A percentile compares a stretch with the other conserved stretches of the same genome.
Evolutionary conservation across 2,329 filamentous ascomycete species (phyloP).

Genomic region (Fusarium cyanostomum): DNA sequence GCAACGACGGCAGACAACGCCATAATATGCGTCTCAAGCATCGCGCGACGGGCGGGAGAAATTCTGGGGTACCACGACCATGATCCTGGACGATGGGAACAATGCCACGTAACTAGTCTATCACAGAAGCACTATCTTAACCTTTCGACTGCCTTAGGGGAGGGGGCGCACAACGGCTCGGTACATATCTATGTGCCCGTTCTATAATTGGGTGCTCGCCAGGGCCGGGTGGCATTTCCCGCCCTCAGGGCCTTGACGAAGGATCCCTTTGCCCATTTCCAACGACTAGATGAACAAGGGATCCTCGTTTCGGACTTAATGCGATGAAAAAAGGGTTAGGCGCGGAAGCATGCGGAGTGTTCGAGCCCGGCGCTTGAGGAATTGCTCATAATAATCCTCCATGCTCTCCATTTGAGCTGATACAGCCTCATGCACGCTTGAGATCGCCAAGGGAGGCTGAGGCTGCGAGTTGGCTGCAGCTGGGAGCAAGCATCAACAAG

Average conservation of each 20-base stretch:
- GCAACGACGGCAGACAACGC: slow-evolving; percentile 3
- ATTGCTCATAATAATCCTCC: neutral
- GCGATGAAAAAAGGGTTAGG: neutral
- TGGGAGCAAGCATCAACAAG: slow-evolving; percentile 23
- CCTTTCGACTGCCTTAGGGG: slow-evolving; percentile 10
- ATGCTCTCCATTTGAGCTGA: neutral
- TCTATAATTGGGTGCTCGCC: slow-evolving; percentile 38
- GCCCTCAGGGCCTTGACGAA: slow-evolving; percentile 3
- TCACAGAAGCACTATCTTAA: slow-evolving; percentile 22
- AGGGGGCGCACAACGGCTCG: slow-evolving; percentile 17
- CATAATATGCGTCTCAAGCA: slow-evolving; percentile 16
- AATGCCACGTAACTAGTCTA: slow-evolving; percentile 35
- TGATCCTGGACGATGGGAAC: slow-evolving; percentile 31
- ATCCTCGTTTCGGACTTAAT: slow-evolving; percentile 10
- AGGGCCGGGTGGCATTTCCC: slow-evolving; percentile 6
- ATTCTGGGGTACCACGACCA: slow-evolving; percentile 29
- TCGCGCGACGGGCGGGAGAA: slow-evolving; percentile 14
- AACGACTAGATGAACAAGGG: neutral
- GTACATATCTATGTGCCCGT: slow-evolving; percentile 7
- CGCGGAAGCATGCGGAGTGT: neutral
- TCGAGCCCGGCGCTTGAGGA: slow-evolving; percentile 7
- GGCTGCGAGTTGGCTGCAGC: slow-evolving; percentile 4
- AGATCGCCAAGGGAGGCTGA: slow-evolving; percentile 24
- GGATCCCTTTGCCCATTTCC: neutral
- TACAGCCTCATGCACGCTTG: neutral